phyloP scores from a whole-genome alignment of 352 stramenopile genomes.

The Poterioochromonas sp. region DNA sequence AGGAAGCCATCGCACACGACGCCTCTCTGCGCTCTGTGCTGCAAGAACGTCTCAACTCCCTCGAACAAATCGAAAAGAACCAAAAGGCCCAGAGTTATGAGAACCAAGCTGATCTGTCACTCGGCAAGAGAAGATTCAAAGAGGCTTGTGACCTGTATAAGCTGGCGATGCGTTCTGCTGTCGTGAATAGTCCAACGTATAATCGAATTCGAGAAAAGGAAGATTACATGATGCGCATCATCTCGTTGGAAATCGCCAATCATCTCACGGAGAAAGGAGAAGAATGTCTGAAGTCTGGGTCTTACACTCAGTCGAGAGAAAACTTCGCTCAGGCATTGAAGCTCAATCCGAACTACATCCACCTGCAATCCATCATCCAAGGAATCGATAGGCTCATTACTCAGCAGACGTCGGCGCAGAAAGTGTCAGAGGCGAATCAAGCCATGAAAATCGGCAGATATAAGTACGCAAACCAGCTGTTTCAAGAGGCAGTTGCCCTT shows the following conservation, averaged over 20 bases:
- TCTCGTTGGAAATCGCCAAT: conserved; percentile 27
- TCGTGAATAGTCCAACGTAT: neutral
- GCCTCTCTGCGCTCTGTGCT: conserved; percentile 18
- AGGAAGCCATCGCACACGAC: conserved; percentile 25
- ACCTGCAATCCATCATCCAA: conserved; percentile 23
- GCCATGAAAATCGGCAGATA: conserved; percentile 24
- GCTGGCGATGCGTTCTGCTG: conserved; percentile 2
- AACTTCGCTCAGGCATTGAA: conserved; percentile 19
- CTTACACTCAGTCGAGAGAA: neutral
- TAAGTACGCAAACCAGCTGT: conserved; percentile 26
- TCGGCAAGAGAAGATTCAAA: conserved; percentile 26
- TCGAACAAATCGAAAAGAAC: conserved; percentile 27
- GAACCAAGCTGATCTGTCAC: conserved; percentile 10
- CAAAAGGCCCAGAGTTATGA: conserved; percentile 25
- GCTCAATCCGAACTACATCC: conserved; percentile 19
- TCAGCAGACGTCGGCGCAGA: conserved; percentile 14
- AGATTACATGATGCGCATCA: conserved; percentile 23
- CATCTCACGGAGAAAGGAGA: conserved; percentile 28
- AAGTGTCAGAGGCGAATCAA: conserved; percentile 14
- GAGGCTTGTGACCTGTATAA: conserved; percentile 30
- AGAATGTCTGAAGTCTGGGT: conserved; percentile 13
- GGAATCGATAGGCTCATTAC: conserved; percentile 21
- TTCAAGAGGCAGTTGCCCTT: conserved; percentile 2
- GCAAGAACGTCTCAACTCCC: neutral
- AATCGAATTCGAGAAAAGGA: conserved; percentile 27